Base-by-base conservation (phyloP, 805 yeast genomes). In the Candida lessepsii region DNA sequence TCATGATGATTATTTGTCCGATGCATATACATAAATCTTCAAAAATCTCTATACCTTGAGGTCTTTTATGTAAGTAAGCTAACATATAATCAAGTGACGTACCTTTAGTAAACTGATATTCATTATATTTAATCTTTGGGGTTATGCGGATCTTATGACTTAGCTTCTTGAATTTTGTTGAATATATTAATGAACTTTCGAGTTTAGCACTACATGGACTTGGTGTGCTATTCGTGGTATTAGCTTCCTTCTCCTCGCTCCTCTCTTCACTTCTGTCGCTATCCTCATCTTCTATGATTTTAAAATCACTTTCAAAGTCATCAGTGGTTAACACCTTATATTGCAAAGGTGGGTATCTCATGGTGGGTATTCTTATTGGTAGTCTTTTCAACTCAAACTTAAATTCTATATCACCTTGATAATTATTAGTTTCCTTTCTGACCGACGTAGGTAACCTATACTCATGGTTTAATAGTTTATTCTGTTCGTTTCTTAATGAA, bases 391-490 rank as follows among this genome's bases (percentile, higher is more conserved):
- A 44, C 43, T 58, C 63, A 43, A 55, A 52, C 30, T 50, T 46
- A 33, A 58, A 52, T 27, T 60, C 63, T 8, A 58, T 33, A 34
- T 34, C 37, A 5, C 29, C 29, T 16, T 17, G 9, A 25, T 24
- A 24, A 16, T 23, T 10, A 8, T 20, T 23, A 7, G 29, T 17
- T 21, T 20, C 5, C 15, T 13, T 11, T n/a, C 10, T 11, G 4
- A 18, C 24, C 2, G 62, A 48, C 2, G 63, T 49, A 2, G 65
- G 65, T 40, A 60, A 47, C 25, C 62, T 37, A 47, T 57, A 57
- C 34, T 58, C 46, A 19, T 41, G 51, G 35, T 47, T 49, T 28
- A 60, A 41, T 28, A 58, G 36, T 37, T 53, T 58, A 41, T 60
- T 60, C 40, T 58, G 63, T 29, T 52, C 48, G 37, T 50, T 46